Base-by-base conservation (phyloP, 164 flowering plant species). In the Tetracentron sinense region DNA sequence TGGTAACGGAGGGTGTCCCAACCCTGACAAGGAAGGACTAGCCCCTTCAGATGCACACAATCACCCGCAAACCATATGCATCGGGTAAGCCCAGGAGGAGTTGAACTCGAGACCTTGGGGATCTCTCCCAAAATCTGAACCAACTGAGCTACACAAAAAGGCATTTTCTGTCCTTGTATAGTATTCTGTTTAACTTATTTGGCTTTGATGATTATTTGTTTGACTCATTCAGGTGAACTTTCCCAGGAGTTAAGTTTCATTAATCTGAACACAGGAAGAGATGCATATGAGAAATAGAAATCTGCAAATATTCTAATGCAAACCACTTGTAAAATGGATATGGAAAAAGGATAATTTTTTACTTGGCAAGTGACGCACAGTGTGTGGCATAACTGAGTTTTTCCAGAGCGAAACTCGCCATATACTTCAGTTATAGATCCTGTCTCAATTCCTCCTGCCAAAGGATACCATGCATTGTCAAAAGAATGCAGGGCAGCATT, bases 301-400 rank as follows among this genome's bases (percentile, higher is more conserved):
- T 16, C 42, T 4, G 21, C 20, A 56, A n/a, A 29, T 29, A 17
- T 22, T 29, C 11, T 6, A 19, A 56, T 29, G 22, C 42, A 56
- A 27, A 16, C 53, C 23, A 20, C n/a, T 49, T 8, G 44, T 8
- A 38, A 38, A 38, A 38, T 10, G 14, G n/a, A 49, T n/a, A n/a
- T n/a, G 22, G 26, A 7, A 20, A 19, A 21, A 22, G 8, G 22
- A 60, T 11, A 28, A 42, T 42, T 12, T 46, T 76, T 73, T 80
- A 93, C 98, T 77, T 93, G 98, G 83, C 98, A 93, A 66, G 97
- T 85, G 50, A 93, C 98, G 46, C 98, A 90, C 0, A 93, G 81
- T 17, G 98, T 93, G 75, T 93, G 98, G 68, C 98, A 93, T 51
- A 90, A 76, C 74, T 93, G 98, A 74, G 98, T 90, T 77, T 93